These are phyloP conservation scores for Hemerocallis citrina DNA, from an alignment of 106 monocot genomes.

Conservation along the genomic window DNA sequence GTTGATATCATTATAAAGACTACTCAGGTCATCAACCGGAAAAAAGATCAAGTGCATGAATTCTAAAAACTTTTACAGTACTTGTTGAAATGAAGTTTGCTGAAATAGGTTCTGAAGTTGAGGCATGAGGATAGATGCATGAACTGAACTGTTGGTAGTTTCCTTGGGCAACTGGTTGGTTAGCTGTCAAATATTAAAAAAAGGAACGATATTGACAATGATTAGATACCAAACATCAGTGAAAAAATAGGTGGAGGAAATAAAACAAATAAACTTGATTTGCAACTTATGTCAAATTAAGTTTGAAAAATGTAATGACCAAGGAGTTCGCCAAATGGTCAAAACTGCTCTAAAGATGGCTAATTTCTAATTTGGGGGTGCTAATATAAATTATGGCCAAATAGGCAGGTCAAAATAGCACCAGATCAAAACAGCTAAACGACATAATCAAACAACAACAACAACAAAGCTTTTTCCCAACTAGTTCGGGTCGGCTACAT, in stretches of 20 bases:
- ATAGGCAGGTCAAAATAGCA: too few species aligned
- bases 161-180: conserved; percentile 45
- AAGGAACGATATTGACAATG: neutral
- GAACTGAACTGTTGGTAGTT: conserved; percentile 42
- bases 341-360: neutral
- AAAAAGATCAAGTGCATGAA: neutral
- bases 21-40: neutral
- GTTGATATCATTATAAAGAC: neutral
- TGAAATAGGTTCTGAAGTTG: conserved; percentile 93
- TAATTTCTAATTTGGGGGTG: neutral
- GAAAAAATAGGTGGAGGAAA: neutral
- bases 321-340: neutral
- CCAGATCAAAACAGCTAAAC: too few species aligned
- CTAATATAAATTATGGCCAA: neutral
- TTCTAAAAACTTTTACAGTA: conserved; percentile 18
- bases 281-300: neutral
- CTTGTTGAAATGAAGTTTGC: conserved; percentile 91
- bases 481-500: too few species aligned
- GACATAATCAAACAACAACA: too few species aligned
- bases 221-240: neutral
- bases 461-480: too few species aligned
- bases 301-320: neutral
- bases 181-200: conserved; percentile 27
- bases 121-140: conserved; percentile 71
- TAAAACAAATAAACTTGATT: neutral